Evolutionary conservation across 352 stramenopile species (phyloP).

Genomic region (Phytophthora citricola): DNA sequence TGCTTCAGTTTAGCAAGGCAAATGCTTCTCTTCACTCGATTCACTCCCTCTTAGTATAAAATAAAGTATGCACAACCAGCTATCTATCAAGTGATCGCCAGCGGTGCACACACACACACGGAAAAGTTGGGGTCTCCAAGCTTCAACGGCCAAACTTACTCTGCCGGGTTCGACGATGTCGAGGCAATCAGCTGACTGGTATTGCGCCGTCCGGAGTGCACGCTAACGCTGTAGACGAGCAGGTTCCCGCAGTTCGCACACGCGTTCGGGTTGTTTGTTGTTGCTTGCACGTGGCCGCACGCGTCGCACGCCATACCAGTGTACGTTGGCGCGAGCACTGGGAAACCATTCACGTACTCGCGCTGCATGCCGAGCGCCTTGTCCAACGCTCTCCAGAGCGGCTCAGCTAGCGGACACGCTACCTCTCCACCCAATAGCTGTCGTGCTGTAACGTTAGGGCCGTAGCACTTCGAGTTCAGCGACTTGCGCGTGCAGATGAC

Average conservation of each 20-base stretch:
- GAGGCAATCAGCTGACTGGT: conserved; percentile 56
- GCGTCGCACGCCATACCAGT: conserved; percentile 59
- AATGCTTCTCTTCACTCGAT: conserved; percentile 26
- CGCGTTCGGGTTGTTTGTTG: conserved; percentile 36
- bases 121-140: neutral
- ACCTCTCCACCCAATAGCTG: conserved; percentile 78
- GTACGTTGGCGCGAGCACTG: conserved; percentile 53
- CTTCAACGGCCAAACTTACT: conserved; percentile 8
- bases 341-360: conserved; percentile 71
- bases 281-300: conserved; percentile 62
- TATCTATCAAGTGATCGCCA: no score
- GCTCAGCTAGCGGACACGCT: conserved; percentile 60
- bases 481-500: conserved; percentile 81
- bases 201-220: conserved; percentile 71
- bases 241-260: conserved; percentile 67
- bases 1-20: conserved; percentile 2
- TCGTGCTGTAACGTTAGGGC: conserved; percentile 60
- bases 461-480: conserved; percentile 79
- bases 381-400: conserved; percentile 73
- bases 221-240: conserved; percentile 75
- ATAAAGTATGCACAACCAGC: conserved; percentile 18
- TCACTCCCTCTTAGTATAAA: conserved; percentile 29
- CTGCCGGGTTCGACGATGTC: conserved; percentile 19
- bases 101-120: conserved; percentile 5
- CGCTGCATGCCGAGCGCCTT: conserved; percentile 62